These are phyloP conservation scores for Diaporthe longicolla DNA, from an alignment of 2,329 filamentous ascomycete species.

Conservation along the genomic window DNA sequence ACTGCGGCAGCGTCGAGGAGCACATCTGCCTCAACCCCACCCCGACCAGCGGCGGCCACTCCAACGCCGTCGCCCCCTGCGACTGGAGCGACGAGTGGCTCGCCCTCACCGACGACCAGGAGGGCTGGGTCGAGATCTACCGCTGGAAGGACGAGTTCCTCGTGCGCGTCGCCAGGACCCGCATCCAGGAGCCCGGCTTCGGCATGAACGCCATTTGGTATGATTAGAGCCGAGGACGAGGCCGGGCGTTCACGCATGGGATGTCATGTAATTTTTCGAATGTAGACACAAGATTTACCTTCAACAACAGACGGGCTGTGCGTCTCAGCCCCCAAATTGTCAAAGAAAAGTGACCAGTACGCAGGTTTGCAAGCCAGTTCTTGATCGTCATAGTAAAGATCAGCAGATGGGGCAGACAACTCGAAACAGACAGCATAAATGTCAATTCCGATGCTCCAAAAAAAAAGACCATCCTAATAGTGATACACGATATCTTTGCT, in stretches of 20 bases:
- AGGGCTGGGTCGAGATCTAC: slow-evolving; percentile 90
- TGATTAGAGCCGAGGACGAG: slow-evolving; percentile 63
- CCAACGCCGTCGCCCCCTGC: slow-evolving; percentile 87
- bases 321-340: neutral
- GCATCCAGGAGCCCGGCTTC: slow-evolving; percentile 89
- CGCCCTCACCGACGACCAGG: slow-evolving; percentile 90
- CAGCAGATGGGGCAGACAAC: neutral
- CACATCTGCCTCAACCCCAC: slow-evolving; percentile 88
- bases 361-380: neutral
- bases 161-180: slow-evolving; percentile 80
- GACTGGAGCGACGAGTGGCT: slow-evolving; percentile 91
- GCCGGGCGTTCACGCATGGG: too few relatives aligned
- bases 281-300: neutral
- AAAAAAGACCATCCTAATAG: slow-evolving; percentile 28
- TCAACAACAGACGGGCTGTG: neutral
- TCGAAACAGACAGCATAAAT: slow-evolving; percentile 18
- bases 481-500: slow-evolving; percentile 35
- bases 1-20: slow-evolving; percentile 78
- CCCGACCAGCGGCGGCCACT: slow-evolving; percentile 88
- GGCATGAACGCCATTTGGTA: slow-evolving; percentile 99
- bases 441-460: slow-evolving; percentile 37
- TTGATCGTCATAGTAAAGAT: neutral
- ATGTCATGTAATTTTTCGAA: neutral
- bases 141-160: slow-evolving; percentile 87
- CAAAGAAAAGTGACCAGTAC: neutral